Conservation (phyloP, 305 asterid genomes). For the Fraxinus sp. region DNA sequence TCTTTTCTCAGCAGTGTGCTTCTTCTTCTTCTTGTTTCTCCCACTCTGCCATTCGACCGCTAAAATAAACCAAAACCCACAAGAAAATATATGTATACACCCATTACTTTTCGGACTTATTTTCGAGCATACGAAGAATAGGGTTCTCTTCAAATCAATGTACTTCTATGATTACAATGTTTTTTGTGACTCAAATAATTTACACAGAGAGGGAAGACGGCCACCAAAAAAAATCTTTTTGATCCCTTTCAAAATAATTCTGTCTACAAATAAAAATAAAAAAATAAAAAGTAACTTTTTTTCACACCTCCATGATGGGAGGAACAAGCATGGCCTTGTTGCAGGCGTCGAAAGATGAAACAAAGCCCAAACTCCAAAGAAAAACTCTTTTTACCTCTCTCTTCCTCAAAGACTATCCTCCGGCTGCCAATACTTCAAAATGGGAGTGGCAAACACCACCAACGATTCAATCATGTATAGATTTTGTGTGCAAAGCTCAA, state of each 20-base stretch:
- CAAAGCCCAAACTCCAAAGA: conserved; percentile 52
- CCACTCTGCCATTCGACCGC: conserved; percentile 25
- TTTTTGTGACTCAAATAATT: conserved; percentile 35
- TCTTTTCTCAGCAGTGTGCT: conserved; percentile 7
- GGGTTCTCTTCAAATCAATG: conserved; percentile 31
- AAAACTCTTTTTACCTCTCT: conserved; percentile 21
- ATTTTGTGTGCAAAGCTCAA: conserved; percentile 38
- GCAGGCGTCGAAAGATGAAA: conserved; percentile 71
- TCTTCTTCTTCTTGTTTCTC: conserved; percentile 6
- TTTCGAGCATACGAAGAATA: conserved; percentile 34
- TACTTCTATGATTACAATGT: conserved; percentile 39
- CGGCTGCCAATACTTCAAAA: background rate
- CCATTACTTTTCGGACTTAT: conserved; percentile 38
- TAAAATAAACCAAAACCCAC: conserved; percentile 22
- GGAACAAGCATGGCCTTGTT: conserved; percentile 66
- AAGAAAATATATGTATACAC: conserved; percentile 23
- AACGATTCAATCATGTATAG: conserved; percentile 41
- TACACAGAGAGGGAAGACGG: conserved; percentile 23
- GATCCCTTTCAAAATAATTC: conserved; percentile 15
- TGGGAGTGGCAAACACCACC: background rate
- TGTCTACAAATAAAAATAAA: background rate
- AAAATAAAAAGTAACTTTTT: background rate
- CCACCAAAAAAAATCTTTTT: background rate
- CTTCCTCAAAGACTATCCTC: conserved; percentile 13
- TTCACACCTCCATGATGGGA: conserved; percentile 40